Base-by-base conservation (phyloP, 139 green algal genomes). In the Picocystis salinarum region DNA sequence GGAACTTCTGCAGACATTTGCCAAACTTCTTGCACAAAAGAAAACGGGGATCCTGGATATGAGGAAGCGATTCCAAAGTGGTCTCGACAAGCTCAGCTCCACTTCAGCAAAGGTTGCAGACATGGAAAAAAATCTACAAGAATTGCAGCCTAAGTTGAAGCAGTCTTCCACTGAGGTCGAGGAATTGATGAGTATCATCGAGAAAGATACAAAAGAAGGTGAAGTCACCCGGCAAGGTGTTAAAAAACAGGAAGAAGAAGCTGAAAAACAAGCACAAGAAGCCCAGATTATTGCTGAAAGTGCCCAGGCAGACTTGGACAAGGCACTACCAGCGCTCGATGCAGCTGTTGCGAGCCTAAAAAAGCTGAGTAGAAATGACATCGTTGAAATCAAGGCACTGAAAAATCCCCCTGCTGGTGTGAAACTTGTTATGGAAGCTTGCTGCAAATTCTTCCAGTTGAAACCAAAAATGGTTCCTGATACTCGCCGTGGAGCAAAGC, bases 1-100 rank as follows among this genome's bases (percentile, higher is more conserved):
- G 30, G 79, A 91, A 58, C 65, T 91, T 10, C 86, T 91, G 47
- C 74, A 71, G 41, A 61, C 85, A 13, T 91, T 87, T 64, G 63
- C 67, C 31, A 53, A 41, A 3, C 39, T 84, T 34, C 53, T 80
- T 20, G 46, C 51, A 6, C 22, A 39, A 19, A 77, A 78, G 50
- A 57, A 66, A 17, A 53, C 60, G 26, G 61, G 77, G 56, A 39
- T 79, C 52, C 33, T 40, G 6, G 50, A 69, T 49, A 62, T 70
- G 9, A 52, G 59, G 18, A 74, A 85, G 48, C 58, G 75, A 18
- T 46, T 91, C 39, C 49, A 75, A 13, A 80, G 80, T 42, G 79
- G 79, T 6, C 61, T 91, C 12, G 57, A 65, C 48, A 89, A 89
- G 65, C 69, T 91, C 25, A 55, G 64, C 18, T 66, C 86, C 28